Evolutionary conservation across 108 stramenopile species (phyloP).

Genomic region (Nitzschia sp.): DNA sequence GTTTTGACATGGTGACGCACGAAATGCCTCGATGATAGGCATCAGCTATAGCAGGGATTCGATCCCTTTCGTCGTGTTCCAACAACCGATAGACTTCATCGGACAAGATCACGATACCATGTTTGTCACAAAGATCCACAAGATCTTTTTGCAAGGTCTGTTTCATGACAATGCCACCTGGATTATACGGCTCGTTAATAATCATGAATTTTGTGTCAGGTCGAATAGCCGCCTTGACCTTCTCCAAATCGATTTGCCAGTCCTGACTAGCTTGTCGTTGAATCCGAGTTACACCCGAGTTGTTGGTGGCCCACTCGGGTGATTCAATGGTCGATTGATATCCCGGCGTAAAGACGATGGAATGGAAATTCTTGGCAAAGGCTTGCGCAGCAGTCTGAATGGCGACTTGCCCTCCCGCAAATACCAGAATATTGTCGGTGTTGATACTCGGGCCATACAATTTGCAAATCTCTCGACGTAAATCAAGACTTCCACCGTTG

Average conservation of each 20-base stretch:
- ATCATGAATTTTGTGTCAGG: slow-evolving; percentile 60
- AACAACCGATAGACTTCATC: slow-evolving; percentile 82
- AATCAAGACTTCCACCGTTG: slow-evolving; percentile 74
- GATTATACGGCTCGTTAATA: slow-evolving; percentile 81
- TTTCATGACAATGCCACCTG: slow-evolving; percentile 72
- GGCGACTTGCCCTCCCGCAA: slow-evolving; percentile 81
- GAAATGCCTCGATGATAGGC: slow-evolving; percentile 64
- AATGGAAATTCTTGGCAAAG: slow-evolving; percentile 53
- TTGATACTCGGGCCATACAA: slow-evolving; percentile 50
- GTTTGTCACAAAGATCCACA: slow-evolving; percentile 46
- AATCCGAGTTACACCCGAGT: slow-evolving; percentile 51
- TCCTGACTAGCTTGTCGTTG: slow-evolving; percentile 41
- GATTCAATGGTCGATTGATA: slow-evolving; percentile 75
- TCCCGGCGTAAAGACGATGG: slow-evolving; percentile 79
- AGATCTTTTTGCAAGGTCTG: slow-evolving; percentile 42
- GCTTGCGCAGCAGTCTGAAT: slow-evolving; percentile 74
- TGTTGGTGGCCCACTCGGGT: slow-evolving; percentile 44
- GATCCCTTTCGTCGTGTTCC: slow-evolving; percentile 55
- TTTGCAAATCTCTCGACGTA: slow-evolving; percentile 62
- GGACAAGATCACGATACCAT: slow-evolving; percentile 55
- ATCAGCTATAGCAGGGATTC: slow-evolving; percentile 69
- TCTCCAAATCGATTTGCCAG: slow-evolving; percentile 65
- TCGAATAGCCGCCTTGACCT: slow-evolving; percentile 54
- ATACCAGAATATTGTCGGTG: slow-evolving; percentile 64
- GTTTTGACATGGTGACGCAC: slow-evolving; percentile 71